A percentile compares a stretch with the other conserved stretches of the same genome.
phyloP scores from a whole-genome alignment of 1,284 basidiomycete genomes.

The Rhizoctonia solani region DNA sequence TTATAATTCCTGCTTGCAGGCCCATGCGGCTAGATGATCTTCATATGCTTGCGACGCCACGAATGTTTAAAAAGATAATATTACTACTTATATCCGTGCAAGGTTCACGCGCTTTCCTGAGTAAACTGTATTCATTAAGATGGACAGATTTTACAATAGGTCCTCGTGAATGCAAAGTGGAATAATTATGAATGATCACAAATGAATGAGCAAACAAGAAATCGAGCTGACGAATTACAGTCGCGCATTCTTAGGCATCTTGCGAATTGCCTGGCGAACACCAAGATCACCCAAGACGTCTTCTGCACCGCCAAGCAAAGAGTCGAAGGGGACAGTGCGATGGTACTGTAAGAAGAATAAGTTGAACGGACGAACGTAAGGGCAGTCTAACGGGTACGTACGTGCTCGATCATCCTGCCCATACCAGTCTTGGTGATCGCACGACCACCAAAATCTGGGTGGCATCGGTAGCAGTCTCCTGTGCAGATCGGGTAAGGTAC shows the following conservation, averaged over 20 bases:
- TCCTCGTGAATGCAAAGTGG: neutral
- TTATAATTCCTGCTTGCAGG: no score
- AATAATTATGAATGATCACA: constrained; percentile 14
- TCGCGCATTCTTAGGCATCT: constrained; percentile 54
- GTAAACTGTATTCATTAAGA: constrained; percentile 12
- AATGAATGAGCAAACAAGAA: constrained; percentile 1
- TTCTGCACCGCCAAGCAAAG: constrained; percentile 71
- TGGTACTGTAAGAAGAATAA: constrained; percentile 55
- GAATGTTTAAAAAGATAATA: no score
- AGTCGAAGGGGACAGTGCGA: constrained; percentile 66
- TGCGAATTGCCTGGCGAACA: constrained; percentile 67
- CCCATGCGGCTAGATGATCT: no score
- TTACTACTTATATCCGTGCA: no score
- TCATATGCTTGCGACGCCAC: no score
- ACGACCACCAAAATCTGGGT: constrained; percentile 82
- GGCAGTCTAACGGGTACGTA: constrained; percentile 43
- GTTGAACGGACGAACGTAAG: constrained; percentile 4
- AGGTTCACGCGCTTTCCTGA: neutral
- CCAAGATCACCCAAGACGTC: constrained; percentile 72
- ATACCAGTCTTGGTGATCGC: constrained; percentile 76
- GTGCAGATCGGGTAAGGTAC: constrained; percentile 65
- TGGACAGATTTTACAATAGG: constrained; percentile 22
- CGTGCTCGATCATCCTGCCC: constrained; percentile 73
- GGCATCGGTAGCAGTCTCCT: constrained; percentile 76
- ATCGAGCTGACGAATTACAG: constrained; percentile 31